phyloP scores from a whole-genome alignment of 2,329 filamentous ascomycete species.

The Penicillium sp. region DNA sequence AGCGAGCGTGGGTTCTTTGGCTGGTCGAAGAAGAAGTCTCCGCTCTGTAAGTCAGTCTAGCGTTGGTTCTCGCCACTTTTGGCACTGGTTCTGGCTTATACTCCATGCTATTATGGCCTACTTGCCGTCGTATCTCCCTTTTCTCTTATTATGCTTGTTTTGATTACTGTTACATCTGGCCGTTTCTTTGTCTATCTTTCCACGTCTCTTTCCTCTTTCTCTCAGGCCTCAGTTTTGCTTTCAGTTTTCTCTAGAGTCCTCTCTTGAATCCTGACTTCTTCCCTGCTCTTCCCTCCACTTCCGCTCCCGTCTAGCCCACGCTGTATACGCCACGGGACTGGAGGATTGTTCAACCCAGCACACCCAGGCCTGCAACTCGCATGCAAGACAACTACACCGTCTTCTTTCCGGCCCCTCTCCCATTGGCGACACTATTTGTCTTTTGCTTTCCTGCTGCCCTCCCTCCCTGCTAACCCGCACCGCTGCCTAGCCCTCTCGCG shows the following conservation, averaged over 20 bases:
- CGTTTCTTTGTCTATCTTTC: constrained; percentile 15
- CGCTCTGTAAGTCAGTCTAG: constrained; percentile 34
- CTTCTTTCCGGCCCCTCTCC: constrained; percentile 14
- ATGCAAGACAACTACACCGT: constrained; percentile 23
- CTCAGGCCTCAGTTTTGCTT: constrained; percentile 10
- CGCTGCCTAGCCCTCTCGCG: constrained; percentile 33
- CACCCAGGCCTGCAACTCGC: background rate
- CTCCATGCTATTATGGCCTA: constrained; percentile 5
- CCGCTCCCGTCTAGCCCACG: constrained; percentile 7
- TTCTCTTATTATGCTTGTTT: constrained; percentile 13
- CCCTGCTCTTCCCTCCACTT: constrained; percentile 13
- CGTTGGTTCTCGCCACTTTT: constrained; percentile 19
- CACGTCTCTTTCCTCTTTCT: constrained; percentile 9
- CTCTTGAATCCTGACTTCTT: constrained; percentile 15
- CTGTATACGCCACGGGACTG: constrained; percentile 20
- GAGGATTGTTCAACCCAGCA: constrained; percentile 13
- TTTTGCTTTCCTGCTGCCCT: constrained; percentile 15
- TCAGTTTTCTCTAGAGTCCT: background rate
- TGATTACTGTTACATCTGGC: constrained; percentile 15
- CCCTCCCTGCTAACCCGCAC: constrained; percentile 28
- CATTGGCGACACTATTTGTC: constrained; percentile 19
- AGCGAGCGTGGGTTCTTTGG: constrained; percentile 42
- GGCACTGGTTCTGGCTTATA: constrained; percentile 7
- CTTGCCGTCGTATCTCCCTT: constrained; percentile 9
- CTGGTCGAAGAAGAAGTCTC: constrained; percentile 42